Evolutionary conservation across 2,329 filamentous ascomycete species (phyloP), one percentile per base, ranked within the genome.

Genomic region (Davidsoniella neocaledoniae): DNA sequence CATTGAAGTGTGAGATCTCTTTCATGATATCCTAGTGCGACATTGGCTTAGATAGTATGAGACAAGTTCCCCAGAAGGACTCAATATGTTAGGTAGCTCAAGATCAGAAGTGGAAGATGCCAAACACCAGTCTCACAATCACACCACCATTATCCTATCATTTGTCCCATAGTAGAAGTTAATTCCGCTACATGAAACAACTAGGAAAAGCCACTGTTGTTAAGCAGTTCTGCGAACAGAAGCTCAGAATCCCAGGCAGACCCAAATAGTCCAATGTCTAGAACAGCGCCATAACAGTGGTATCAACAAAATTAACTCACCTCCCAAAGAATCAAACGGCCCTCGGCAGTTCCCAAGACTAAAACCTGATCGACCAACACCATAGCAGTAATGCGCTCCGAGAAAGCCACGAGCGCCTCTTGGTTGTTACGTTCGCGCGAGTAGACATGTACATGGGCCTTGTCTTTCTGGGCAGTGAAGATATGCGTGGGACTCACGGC

Each of bases 381-480:
- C 58, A 94, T 67, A 64, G 83, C 87, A 55, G 79, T 80, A 59
- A 98, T 86, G 58, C 80, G 77, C 64, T 96, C 90, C 0, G 83
- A 80, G 58, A 98, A 94, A 0, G 88, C 83, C 17, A 96, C 78
- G 16, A 86, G 75, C 5, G 86, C 83, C 66, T 96, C 90, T 61
- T 95, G 87, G 58, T 84, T 91, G 25, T 84, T 84, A 55, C 84
- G 83, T 52, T 79, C 73, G 50, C 87, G 76, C 52, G 77, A 88
- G 66, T 96, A 98, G 50, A 98, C 86, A 65, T 96, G 86, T 1
- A 98, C 75, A 40, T 94, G 84, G 0, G 87, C 86, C 64, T 94
- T 96, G 56, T 88, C 87, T 46, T 83, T 74, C 63, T 98, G 91
- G 3, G 86, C 90, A 3, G 88, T 83, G 62, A 94, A 98, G 43